A percentile compares a stretch with the other conserved stretches of the same genome.
These are phyloP conservation scores for Arachis monticola DNA, from an alignment of 331 rosid species.

Conservation along the genomic window DNA sequence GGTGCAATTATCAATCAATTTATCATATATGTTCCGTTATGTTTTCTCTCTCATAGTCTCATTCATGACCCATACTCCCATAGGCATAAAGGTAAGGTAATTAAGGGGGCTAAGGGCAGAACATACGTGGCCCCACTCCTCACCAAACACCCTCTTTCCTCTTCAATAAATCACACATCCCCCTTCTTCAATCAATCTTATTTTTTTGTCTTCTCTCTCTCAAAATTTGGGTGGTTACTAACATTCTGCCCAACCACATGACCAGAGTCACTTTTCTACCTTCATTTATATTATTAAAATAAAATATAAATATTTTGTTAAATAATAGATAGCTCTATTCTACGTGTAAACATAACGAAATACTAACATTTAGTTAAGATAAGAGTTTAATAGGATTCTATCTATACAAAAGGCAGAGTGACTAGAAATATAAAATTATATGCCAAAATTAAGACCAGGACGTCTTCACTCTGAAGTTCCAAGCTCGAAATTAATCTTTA, in stretches of 20 bases:
- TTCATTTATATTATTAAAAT: not conserved
- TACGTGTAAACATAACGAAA: not conserved
- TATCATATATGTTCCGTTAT: not conserved
- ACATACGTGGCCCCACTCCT: constrained; percentile 26
- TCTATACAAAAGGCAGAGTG: no score
- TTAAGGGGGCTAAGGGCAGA: not conserved
- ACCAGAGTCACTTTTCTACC: constrained; percentile 25
- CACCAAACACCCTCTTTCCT: constrained; percentile 23
- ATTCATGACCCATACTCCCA: not conserved
- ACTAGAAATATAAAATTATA: not conserved
- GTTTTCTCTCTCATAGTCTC: constrained; percentile 8
- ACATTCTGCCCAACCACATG: constrained; percentile 41
- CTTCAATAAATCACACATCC: not conserved
- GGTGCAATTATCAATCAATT: not conserved
- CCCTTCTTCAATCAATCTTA: not conserved
- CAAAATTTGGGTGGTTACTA: constrained; percentile 30
- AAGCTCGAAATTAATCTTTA: not conserved
- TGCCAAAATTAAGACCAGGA: not conserved
- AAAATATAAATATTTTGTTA: no score
- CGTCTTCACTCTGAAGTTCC: not conserved
- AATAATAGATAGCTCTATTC: not conserved
- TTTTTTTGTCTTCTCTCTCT: not conserved
- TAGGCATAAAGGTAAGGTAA: no score
- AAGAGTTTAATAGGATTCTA: no score
- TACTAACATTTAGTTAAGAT: no score